phyloP scores from a whole-genome alignment of 2,329 filamentous ascomycete genomes.

The Epichloe scottii region DNA sequence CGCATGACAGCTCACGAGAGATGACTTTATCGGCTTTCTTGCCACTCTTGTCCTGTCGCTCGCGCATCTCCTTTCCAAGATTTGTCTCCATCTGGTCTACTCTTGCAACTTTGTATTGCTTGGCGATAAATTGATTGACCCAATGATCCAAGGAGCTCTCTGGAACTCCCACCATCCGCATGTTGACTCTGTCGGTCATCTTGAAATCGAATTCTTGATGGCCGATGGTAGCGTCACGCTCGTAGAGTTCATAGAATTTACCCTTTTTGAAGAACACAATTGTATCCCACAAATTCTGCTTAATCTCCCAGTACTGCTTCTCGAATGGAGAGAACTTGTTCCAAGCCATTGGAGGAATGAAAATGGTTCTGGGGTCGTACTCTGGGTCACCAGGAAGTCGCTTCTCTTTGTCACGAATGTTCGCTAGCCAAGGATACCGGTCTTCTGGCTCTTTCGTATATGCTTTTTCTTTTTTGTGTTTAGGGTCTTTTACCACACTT shows the following conservation, averaged over 20 bases:
- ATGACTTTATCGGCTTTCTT: constrained; percentile 91
- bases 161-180: constrained; percentile 98
- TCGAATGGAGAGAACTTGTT: constrained; percentile 83
- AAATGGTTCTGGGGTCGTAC: constrained; percentile 84
- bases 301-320: constrained; percentile 99
- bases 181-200: constrained; percentile 94
- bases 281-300: constrained; percentile 93
- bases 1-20: constrained; percentile 75
- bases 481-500: constrained; percentile 16
- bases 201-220: constrained; percentile 97
- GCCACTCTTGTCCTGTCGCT: constrained; percentile 53
- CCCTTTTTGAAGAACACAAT: constrained; percentile 99
- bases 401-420: constrained; percentile 72
- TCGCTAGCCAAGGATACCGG: constrained; percentile 81
- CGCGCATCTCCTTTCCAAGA: constrained; percentile 96
- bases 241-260: constrained; percentile 97
- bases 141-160: constrained; percentile 92
- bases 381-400: constrained; percentile 70
- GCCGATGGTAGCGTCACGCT: constrained; percentile 92
- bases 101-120: constrained; percentile 91
- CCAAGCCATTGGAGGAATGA: constrained; percentile 72
- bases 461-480: constrained; percentile 53
- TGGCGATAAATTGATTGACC: constrained; percentile 97
- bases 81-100: constrained; percentile 97
- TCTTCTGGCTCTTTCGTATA: constrained; percentile 73